phyloP scores from a whole-genome alignment of 192 early-diverging fungal species.

The Allomyces javanicus region DNA sequence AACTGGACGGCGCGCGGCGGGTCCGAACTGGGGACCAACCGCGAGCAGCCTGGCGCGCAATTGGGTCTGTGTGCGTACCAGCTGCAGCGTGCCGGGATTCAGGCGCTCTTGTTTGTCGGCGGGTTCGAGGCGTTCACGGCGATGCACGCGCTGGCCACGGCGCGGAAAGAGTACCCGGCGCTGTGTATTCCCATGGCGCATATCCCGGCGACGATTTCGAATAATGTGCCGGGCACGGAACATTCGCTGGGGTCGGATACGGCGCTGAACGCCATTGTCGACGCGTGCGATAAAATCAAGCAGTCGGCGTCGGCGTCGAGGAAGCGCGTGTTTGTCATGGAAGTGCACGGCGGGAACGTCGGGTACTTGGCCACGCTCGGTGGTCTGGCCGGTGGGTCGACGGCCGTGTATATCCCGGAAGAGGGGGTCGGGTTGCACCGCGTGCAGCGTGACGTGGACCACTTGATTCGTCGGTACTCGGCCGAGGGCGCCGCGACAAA shows the following conservation, averaged over 20 bases:
- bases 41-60: conserved; percentile 65
- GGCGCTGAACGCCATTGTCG: conserved; percentile 81
- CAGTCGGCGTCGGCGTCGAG: conserved; percentile 76
- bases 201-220: conserved; percentile 86
- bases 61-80: conserved; percentile 78
- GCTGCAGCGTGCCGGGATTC: conserved; percentile 74
- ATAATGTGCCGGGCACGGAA: conserved; percentile 96
- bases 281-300: conserved; percentile 74
- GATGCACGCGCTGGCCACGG: conserved; percentile 45
- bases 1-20: conserved; percentile 86
- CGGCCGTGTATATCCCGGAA: conserved; percentile 84
- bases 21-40: conserved; percentile 83
- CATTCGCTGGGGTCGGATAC: conserved; percentile 89
- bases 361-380: conserved; percentile 79
- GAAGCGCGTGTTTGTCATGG: conserved; percentile 86
- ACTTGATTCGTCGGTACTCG: conserved; percentile 54
- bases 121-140: conserved; percentile 88
- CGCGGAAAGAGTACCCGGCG: conserved; percentile 63
- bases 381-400: conserved; percentile 72
- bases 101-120: conserved; percentile 82
- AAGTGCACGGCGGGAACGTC: conserved; percentile 88
- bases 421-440: conserved; percentile 56
- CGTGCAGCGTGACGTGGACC: conserved; percentile 68
- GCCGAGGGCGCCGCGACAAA: conserved; percentile 46
- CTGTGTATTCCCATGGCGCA: conserved; percentile 85